phyloP scores from a whole-genome alignment of 2,329 filamentous ascomycete genomes.

The Diaporthe citriasiana region DNA sequence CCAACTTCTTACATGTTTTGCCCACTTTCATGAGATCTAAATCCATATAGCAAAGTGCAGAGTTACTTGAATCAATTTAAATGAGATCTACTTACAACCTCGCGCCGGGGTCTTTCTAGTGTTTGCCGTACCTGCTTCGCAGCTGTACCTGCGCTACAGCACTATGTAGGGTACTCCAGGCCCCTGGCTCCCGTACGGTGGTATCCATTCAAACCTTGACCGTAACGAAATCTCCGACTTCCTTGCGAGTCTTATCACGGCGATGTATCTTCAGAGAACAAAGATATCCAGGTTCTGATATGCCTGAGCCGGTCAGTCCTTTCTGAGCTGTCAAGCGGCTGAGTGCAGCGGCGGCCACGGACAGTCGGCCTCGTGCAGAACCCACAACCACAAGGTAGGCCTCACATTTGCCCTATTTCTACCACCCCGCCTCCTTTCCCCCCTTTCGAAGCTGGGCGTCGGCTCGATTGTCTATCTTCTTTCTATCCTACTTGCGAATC shows the following conservation, averaged over 20 bases:
- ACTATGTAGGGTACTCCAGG: background rate
- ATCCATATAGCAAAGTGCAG: background rate
- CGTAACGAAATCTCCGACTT: background rate
- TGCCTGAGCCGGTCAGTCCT: background rate
- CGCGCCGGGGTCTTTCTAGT: too few species aligned
- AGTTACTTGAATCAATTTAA: background rate
- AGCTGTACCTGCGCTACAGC: background rate
- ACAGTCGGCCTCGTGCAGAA: slow-evolving; percentile 35
- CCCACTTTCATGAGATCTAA: too few species aligned
- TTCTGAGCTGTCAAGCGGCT: background rate
- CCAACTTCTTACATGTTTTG: too few species aligned
- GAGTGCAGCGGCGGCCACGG: background rate
- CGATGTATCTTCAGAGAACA: background rate
- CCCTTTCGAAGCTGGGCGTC: background rate
- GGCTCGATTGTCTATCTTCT: background rate
- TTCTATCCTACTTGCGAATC: background rate
- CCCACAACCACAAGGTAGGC: background rate
- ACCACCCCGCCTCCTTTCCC: background rate
- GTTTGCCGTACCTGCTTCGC: background rate
- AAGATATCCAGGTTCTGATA: background rate
- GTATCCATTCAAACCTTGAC: slow-evolving; percentile 19
- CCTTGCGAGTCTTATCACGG: background rate
- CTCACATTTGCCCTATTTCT: background rate
- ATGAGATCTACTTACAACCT: background rate
- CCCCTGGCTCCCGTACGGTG: background rate